Conservation (phyloP, 257 asterid species). For the Lycium barbarum region DNA sequence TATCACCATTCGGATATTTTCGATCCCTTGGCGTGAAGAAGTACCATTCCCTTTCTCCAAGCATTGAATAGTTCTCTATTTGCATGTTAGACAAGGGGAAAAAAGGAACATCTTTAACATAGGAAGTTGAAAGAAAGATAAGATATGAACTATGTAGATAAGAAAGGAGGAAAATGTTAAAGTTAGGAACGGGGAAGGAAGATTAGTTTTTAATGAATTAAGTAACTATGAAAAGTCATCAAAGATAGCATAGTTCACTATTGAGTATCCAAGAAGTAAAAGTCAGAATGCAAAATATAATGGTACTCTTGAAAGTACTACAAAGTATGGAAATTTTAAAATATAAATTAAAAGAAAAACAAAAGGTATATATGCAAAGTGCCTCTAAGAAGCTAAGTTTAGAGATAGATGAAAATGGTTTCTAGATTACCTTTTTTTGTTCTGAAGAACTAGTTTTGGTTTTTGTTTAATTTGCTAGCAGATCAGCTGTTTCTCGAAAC, state of each 20-base stretch:
- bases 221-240: not conserved
- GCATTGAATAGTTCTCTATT: not conserved
- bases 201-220: not conserved
- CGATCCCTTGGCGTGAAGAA: constrained; percentile 38
- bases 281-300: not conserved
- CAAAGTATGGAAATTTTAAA: not conserved
- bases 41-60: constrained; percentile 34
- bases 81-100: not conserved
- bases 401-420: not conserved
- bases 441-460: not conserved
- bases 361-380: not conserved
- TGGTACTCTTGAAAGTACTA: not conserved
- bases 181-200: not conserved
- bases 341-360: not conserved
- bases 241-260: not conserved
- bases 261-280: not conserved
- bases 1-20: constrained; percentile 30
- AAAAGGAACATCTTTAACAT: not conserved
- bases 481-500: not conserved
- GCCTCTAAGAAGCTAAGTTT: not conserved
- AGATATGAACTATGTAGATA: not conserved
- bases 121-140: not conserved
- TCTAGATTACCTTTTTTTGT: not conserved
- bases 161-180: not conserved
- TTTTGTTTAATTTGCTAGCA: too few species aligned